A percentile compares a stretch with the other conserved stretches of the same genome.
These are phyloP conservation scores for Colletotrichum graminicola DNA, from an alignment of 2,329 filamentous ascomycete genomes.

Conservation along the genomic window DNA sequence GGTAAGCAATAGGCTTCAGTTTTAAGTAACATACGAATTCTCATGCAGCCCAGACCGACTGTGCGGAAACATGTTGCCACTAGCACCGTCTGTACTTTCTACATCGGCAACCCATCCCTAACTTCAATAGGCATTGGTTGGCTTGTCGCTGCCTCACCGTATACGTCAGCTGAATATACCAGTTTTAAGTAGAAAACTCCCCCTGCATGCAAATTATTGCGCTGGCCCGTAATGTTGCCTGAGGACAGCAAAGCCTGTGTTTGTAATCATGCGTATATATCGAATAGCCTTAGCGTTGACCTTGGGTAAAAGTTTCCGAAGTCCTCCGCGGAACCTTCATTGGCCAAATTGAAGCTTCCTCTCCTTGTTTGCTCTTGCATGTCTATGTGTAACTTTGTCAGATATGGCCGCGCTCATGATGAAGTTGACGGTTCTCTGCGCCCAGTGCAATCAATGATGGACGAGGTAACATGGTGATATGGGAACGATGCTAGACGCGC, in stretches of 20 bases:
- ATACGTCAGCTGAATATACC: too few species aligned
- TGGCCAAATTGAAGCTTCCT: not conserved
- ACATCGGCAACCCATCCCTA: not conserved
- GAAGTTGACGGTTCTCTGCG: not conserved
- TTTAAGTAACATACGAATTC: accelerated
- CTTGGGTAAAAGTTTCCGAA: not conserved
- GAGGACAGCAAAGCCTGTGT: not conserved
- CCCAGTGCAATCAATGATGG: not conserved
- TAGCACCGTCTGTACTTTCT: not conserved
- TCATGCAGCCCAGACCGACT: too few species aligned
- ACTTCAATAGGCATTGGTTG: too few species aligned
- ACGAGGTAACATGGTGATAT: not conserved
- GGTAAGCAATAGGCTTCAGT: not conserved
- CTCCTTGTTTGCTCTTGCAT: not conserved
- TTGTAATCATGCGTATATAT: too few species aligned
- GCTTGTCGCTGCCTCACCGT: too few species aligned
- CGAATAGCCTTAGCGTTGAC: not conserved
- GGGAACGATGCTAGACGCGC: not conserved
- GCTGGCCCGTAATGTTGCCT: too few species aligned
- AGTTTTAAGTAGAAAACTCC: too few species aligned
- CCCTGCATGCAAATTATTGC: not conserved
- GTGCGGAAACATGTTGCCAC: too few species aligned
- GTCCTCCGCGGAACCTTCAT: not conserved
- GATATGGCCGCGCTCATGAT: not conserved
- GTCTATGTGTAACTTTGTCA: not conserved